phyloP scores from a whole-genome alignment of 2,329 filamentous ascomycete species.

The Epichloe festucae region DNA sequence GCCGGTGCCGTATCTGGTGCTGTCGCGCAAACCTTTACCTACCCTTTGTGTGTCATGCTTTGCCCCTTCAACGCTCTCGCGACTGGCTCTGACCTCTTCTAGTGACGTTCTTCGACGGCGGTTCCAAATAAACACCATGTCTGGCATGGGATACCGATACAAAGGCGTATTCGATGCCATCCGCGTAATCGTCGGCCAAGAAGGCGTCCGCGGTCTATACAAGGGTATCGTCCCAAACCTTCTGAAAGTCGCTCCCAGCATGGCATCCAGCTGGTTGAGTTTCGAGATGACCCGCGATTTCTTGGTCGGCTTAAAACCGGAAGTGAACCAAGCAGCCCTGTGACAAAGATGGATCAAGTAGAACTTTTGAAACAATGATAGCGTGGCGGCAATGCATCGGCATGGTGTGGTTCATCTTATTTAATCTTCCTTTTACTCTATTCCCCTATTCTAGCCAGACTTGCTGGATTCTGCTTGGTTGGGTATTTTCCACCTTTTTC shows the following conservation, averaged over 20 bases:
- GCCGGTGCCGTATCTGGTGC: constrained; percentile 92
- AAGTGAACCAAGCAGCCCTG: constrained; percentile 17
- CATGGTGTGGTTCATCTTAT: neutral
- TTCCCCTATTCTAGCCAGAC: neutral
- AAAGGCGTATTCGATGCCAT: constrained; percentile 76
- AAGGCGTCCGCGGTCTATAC: constrained; percentile 78
- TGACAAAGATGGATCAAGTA: constrained; percentile 10
- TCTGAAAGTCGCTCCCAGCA: constrained; percentile 92
- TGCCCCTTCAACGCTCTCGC: neutral
- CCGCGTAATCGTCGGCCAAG: constrained; percentile 65
- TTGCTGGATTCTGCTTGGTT: neutral
- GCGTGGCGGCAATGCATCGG: neutral
- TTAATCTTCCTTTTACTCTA: neutral
- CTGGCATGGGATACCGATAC: constrained; percentile 94
- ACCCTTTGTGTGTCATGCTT: constrained; percentile 66
- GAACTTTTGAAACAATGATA: neutral
- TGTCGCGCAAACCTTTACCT: constrained; percentile 94
- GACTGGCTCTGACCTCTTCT: constrained; percentile 8
- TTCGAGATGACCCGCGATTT: constrained; percentile 91
- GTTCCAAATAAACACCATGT: constrained; percentile 99
- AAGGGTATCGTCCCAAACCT: constrained; percentile 94
- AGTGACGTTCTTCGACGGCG: constrained; percentile 85
- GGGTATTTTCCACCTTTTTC: neutral
- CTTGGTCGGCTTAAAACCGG: constrained; percentile 48
- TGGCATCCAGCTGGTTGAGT: constrained; percentile 97